A percentile compares a stretch with the other conserved stretches of the same genome.
Conservation (phyloP, 768 basidiomycete species). For the Boletales sp. region DNA sequence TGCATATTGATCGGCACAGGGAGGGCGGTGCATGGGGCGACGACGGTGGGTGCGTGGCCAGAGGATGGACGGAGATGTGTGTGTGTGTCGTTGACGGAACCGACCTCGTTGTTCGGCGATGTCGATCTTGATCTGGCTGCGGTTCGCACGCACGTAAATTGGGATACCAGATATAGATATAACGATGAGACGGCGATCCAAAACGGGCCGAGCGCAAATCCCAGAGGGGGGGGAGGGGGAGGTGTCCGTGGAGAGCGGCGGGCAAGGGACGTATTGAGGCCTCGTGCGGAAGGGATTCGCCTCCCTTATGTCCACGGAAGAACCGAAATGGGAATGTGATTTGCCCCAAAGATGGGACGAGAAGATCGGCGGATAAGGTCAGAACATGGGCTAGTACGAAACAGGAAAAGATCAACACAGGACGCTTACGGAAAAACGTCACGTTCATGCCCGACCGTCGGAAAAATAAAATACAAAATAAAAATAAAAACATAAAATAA, state of each 20-base stretch:
- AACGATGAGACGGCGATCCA: conserved; percentile 21
- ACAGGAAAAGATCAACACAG: conserved; percentile 32
- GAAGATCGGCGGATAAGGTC: conserved; percentile 36
- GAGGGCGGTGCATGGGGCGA: no score
- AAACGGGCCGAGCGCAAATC: conserved; percentile 23
- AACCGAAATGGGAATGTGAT: conserved; percentile 20
- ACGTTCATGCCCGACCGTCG: conserved; percentile 8
- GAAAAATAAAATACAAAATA: background rate
- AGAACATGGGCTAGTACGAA: conserved; percentile 14
- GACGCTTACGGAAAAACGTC: conserved; percentile 15
- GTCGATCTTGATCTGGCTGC: conserved; percentile 56
- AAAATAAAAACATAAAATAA: no score
- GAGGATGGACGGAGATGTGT: no score
- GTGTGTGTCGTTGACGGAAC: no score
- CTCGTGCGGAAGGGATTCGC: conserved; percentile 19
- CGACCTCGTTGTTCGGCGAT: conserved; percentile 13
- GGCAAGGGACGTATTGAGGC: background rate
- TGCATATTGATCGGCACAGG: no score
- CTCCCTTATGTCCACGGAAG: conserved; percentile 29
- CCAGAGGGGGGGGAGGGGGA: no score
- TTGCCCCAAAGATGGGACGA: conserved; percentile 28
- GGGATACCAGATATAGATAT: conserved; percentile 2
- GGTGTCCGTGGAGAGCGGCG: conserved; percentile 25
- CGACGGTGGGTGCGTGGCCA: no score
- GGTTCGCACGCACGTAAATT: conserved; percentile 41